phyloP scores from a whole-genome alignment of 176 grass and related monocot species.

The Dactylis glomerata region DNA sequence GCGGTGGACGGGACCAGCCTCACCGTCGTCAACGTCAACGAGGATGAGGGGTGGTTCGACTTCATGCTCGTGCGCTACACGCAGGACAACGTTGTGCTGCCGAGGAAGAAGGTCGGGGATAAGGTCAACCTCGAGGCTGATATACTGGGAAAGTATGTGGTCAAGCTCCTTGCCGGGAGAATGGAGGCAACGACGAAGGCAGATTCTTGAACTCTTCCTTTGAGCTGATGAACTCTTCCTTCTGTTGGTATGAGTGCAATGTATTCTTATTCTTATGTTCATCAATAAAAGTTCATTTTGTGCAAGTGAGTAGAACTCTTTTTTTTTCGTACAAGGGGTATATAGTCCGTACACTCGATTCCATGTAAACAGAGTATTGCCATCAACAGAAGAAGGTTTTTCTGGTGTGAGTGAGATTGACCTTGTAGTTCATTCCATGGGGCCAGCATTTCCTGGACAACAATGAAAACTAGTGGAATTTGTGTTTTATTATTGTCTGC shows the following conservation, averaged over 20 bases:
- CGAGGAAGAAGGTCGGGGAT: slow-evolving; percentile 69
- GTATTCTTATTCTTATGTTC: neutral
- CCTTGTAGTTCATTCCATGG: neutral
- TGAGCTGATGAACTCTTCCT: neutral
- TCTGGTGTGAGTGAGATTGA: neutral
- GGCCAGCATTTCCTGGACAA: neutral
- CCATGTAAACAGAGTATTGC: neutral
- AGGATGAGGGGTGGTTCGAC: slow-evolving; percentile 69
- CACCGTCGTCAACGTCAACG: slow-evolving; percentile 70
- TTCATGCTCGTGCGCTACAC: slow-evolving; percentile 98
- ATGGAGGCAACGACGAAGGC: slow-evolving; percentile 31
- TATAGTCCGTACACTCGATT: neutral
- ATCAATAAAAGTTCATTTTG: neutral
- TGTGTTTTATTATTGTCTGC: neutral
- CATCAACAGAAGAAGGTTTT: neutral
- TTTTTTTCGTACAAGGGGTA: neutral
- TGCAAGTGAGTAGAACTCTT: neutral
- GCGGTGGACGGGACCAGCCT: slow-evolving; percentile 86
- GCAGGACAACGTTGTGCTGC: slow-evolving; percentile 86
- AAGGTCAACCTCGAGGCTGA: slow-evolving; percentile 98
- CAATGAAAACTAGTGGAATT: neutral
- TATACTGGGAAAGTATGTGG: slow-evolving; percentile 85
- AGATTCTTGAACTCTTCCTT: neutral
- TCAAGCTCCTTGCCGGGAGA: slow-evolving; percentile 77
- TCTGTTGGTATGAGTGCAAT: neutral